A percentile compares a stretch with the other conserved stretches of the same genome.
These are phyloP conservation scores for Solanum neorickii DNA, from an alignment of 257 asterid genomes.

Conservation along the genomic window DNA sequence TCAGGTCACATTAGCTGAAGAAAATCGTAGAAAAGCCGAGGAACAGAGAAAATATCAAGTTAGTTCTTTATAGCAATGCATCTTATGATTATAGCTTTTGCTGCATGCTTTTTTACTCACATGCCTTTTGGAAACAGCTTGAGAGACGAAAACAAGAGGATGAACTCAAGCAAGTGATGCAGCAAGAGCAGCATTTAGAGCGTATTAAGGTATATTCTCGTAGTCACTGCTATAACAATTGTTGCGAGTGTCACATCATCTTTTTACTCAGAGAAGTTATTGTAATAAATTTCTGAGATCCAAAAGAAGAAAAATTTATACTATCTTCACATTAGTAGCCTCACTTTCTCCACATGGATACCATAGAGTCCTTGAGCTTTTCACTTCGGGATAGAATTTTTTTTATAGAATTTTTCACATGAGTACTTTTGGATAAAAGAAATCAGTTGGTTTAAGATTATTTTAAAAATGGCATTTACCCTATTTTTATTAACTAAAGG, in stretches of 20 bases:
- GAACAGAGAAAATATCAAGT: conserved; percentile 88
- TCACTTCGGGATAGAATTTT: neutral
- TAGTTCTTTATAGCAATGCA: conserved; percentile 3
- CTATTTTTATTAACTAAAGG: neutral
- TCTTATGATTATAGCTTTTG: neutral
- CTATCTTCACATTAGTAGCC: neutral
- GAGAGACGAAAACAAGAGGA: conserved; percentile 96
- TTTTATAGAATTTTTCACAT: neutral
- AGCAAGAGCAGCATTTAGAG: conserved; percentile 80
- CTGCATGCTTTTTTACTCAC: conserved; percentile 7
- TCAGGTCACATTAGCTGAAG: conserved; percentile 84
- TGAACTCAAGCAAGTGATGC: conserved; percentile 83
- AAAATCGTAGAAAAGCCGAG: conserved; percentile 79
- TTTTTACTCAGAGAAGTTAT: neutral
- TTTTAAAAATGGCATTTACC: neutral
- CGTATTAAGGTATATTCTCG: conserved; percentile 59
- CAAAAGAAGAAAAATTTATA: neutral
- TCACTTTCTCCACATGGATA: neutral
- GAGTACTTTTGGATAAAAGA: neutral
- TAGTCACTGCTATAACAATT: neutral
- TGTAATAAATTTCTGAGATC: neutral
- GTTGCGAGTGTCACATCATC: neutral
- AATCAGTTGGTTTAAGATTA: neutral
- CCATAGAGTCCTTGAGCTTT: neutral
- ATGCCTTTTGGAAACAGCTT: conserved; percentile 30